A percentile compares a stretch with the other conserved stretches of the same genome.
phyloP scores from a whole-genome alignment of 208 protist genomes.

The Novymonas esmeraldas region DNA sequence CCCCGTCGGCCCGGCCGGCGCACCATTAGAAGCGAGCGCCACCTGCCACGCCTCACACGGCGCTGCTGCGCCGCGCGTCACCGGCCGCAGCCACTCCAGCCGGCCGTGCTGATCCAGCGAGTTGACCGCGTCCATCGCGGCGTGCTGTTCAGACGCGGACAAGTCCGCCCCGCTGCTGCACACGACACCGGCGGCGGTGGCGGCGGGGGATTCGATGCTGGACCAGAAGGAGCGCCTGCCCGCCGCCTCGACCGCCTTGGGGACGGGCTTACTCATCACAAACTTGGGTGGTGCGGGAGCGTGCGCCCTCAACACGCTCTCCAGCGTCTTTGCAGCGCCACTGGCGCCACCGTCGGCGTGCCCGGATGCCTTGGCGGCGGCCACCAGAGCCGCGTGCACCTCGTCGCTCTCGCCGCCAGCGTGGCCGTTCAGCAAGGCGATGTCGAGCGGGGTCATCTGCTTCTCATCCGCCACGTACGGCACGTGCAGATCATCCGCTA shows the following conservation, averaged over 20 bases:
- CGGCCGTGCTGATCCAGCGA: slow-evolving; percentile 29
- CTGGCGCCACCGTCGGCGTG: slow-evolving; percentile 18
- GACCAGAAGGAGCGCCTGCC: slow-evolving; percentile 15
- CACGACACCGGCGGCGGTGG: slow-evolving; percentile 6
- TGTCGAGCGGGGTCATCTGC: slow-evolving; percentile 75
- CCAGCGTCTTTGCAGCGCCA: slow-evolving; percentile 22
- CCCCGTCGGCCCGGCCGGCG: slow-evolving; percentile 13
- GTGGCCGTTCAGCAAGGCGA: slow-evolving; percentile 66
- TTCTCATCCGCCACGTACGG: slow-evolving; percentile 68
- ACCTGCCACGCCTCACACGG: slow-evolving; percentile 30
- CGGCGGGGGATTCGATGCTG: neutral
- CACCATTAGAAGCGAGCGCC: slow-evolving; percentile 10
- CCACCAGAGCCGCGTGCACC: slow-evolving; percentile 32
- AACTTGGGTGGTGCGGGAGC: slow-evolving; percentile 72
- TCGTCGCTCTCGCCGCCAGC: slow-evolving; percentile 30
- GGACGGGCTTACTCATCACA: slow-evolving; percentile 71
- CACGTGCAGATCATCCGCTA: slow-evolving; percentile 44
- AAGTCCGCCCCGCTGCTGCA: slow-evolving; percentile 25
- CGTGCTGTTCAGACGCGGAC: slow-evolving; percentile 23
- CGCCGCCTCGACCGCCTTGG: slow-evolving; percentile 18
- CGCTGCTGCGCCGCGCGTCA: slow-evolving; percentile 15
- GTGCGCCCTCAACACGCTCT: slow-evolving; percentile 52
- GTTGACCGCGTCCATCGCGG: slow-evolving; percentile 27
- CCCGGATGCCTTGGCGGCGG: slow-evolving; percentile 29
- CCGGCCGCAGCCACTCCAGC: slow-evolving; percentile 25